Base-by-base conservation (phyloP, 1,139 yeast genomes). In the Kurtzmaniella natalensis region DNA sequence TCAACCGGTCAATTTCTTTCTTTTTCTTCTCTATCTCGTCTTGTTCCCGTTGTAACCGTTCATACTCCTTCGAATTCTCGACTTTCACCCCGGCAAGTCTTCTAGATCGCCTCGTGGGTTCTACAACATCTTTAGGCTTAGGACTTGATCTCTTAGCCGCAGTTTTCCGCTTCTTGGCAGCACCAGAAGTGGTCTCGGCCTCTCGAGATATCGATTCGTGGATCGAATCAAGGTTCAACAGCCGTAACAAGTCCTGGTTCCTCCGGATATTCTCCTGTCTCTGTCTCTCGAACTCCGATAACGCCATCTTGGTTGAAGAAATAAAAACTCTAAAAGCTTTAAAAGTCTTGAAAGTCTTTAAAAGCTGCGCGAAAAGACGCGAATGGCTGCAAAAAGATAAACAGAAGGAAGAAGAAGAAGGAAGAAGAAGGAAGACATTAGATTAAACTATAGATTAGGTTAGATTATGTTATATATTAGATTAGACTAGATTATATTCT, bases 281-380 rank as follows among this genome's bases (percentile, higher is more conserved):
- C 48, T 79, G 81, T 46, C 64, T 72, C 55, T 84, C 94, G 51
- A 83, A 81, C 25, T 80, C 84, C 2, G 83, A 72, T 22, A 80
- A 33, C 21, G 53, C 54, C 51, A 56, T 57, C 40, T 13, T 7
- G 21, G 8, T 19, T 19, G 21, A 19, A 19, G 21, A 19, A 7
- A 9, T 19, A 9, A 9, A 7, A 19, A 19, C n/a, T n/a, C n/a
- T n/a, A n/a, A n/a, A n/a, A n/a, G n/a, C n/a, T n/a, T n/a, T n/a
- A n/a, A n/a, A n/a, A n/a, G n/a, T n/a, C n/a, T n/a, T n/a, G n/a
- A n/a, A n/a, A n/a, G n/a, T n/a, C n/a, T n/a, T n/a, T n/a, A n/a
- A n/a, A n/a, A n/a, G n/a, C n/a, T n/a, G n/a, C n/a, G n/a, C n/a
- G n/a, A n/a, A n/a, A n/a, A n/a, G n/a, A n/a, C n/a, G n/a, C n/a